phyloP scores from a whole-genome alignment of 2,329 filamentous ascomycete genomes.

The Pestalotiopsis sp. region DNA sequence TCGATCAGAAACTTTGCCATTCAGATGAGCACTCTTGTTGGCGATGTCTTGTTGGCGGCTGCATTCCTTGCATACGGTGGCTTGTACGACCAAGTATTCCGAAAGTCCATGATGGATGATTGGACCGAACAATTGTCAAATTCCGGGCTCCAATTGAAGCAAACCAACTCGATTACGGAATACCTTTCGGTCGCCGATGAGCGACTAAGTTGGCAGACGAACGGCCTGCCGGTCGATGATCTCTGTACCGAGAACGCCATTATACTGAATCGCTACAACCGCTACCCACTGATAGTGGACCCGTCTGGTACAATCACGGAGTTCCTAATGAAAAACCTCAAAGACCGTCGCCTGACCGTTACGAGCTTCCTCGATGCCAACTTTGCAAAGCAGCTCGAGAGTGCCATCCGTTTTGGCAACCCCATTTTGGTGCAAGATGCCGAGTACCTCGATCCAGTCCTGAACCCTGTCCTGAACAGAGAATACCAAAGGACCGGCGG shows the following conservation, averaged over 20 bases:
- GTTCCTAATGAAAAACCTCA: conserved; percentile 93
- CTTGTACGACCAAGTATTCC: conserved; percentile 96
- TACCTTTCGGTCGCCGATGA: conserved; percentile 97
- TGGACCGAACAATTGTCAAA: conserved; percentile 92
- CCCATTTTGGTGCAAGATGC: conserved; percentile 98
- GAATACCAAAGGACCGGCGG: conserved; percentile 99
- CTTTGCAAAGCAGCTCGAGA: conserved; percentile 97
- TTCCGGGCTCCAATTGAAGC: conserved; percentile 93
- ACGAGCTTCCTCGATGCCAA: conserved; percentile 98
- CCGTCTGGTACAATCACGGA: conserved; percentile 93
- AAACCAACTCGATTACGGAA: conserved; percentile 91
- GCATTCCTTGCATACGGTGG: conserved; percentile 97
- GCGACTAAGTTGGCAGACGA: conserved; percentile 91
- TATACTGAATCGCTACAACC: conserved; percentile 95
- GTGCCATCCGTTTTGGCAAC: conserved; percentile 94
- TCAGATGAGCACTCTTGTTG: conserved; percentile 94
- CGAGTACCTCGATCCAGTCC: conserved; percentile 92
- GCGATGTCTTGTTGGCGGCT: conserved; percentile 93
- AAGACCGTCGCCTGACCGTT: conserved; percentile 89
- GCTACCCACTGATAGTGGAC: conserved; percentile 97
- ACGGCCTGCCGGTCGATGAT: conserved; percentile 92
- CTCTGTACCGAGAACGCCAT: conserved; percentile 99
- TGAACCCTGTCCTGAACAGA: conserved; percentile 99
- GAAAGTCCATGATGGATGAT: conserved; percentile 96
- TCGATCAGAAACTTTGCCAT: conserved; percentile 98